These are phyloP conservation scores for Mycena indigotica DNA, from an alignment of 768 basidiomycete genomes.

Conservation along the genomic window DNA sequence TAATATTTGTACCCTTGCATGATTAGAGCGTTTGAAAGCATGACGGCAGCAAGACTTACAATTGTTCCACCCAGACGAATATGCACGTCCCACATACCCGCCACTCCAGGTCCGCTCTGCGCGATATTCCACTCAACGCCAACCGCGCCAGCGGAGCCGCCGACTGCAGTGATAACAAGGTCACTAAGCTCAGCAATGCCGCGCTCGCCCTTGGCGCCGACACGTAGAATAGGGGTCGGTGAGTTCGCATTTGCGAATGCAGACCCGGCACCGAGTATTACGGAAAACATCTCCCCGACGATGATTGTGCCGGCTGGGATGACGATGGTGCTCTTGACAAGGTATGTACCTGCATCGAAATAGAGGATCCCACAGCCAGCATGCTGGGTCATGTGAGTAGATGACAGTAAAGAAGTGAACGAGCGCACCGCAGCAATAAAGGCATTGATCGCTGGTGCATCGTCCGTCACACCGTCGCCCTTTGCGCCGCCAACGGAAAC, in stretches of 20 bases:
- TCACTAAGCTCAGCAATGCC: slow-evolving; percentile 65
- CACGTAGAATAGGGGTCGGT: slow-evolving; percentile 49
- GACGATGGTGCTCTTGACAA: slow-evolving; percentile 54
- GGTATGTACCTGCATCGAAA: slow-evolving; percentile 70
- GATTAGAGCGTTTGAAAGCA: slow-evolving; percentile 31
- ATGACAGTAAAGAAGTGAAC: not conserved
- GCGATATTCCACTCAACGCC: slow-evolving; percentile 69
- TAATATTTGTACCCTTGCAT: slow-evolving; percentile 57
- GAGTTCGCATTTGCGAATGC: slow-evolving; percentile 45
- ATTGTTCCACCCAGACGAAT: slow-evolving; percentile 51
- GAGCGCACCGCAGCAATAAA: slow-evolving; percentile 56
- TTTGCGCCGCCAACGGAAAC: slow-evolving; percentile 44
- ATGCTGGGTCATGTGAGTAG: slow-evolving; percentile 43
- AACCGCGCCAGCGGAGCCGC: slow-evolving; percentile 58
- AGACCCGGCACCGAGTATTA: slow-evolving; percentile 50
- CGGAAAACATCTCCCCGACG: slow-evolving; percentile 63
- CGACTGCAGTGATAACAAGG: slow-evolving; percentile 64
- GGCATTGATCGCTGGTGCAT: slow-evolving; percentile 66
- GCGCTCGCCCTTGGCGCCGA: slow-evolving; percentile 46
- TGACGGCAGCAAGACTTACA: slow-evolving; percentile 24
- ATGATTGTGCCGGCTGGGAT: slow-evolving; percentile 60
- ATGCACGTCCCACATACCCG: slow-evolving; percentile 63
- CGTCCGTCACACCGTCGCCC: slow-evolving; percentile 77
- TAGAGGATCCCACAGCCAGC: slow-evolving; percentile 79
- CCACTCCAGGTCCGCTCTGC: slow-evolving; percentile 53